Conservation (phyloP, 2,329 filamentous ascomycete genomes). For the Diplodia seriata region DNA sequence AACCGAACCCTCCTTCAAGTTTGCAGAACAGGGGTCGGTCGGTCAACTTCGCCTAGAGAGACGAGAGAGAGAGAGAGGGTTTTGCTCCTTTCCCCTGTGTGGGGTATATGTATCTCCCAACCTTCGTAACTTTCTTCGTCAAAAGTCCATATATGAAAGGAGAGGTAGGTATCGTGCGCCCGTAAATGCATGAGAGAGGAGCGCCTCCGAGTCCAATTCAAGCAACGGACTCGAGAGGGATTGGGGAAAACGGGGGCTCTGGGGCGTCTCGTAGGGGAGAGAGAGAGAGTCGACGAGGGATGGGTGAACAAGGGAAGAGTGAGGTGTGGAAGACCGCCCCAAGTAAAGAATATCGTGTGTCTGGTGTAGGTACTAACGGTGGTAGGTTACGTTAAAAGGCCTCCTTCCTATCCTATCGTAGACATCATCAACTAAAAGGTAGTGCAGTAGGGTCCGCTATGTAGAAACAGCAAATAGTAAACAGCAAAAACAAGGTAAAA, state of each 20-base stretch:
- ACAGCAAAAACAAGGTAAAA: conserved; percentile 8
- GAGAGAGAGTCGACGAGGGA: neutral
- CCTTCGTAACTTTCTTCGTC: too few species aligned
- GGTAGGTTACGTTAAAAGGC: conserved; percentile 28
- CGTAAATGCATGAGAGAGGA: conserved; percentile 2
- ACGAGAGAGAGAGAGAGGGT: neutral
- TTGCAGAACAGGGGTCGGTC: neutral
- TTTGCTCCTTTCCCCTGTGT: neutral
- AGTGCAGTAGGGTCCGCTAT: conserved; percentile 28
- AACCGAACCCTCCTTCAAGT: neutral
- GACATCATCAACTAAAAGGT: conserved; percentile 30
- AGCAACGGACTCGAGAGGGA: neutral
- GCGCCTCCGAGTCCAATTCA: neutral
- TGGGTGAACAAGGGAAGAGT: neutral
- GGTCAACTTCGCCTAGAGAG: neutral
- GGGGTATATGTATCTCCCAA: too few species aligned
- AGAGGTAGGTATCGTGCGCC: conserved; percentile 17
- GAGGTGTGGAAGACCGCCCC: neutral
- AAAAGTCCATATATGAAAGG: too few species aligned
- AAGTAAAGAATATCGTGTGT: conserved; percentile 15
- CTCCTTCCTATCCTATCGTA: conserved; percentile 31
- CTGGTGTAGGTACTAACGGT: conserved; percentile 23
- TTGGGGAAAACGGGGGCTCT: neutral
- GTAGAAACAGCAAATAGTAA: conserved; percentile 17
- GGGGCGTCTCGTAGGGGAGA: neutral